These are phyloP conservation scores for Hylodesmum podocarpum DNA, from an alignment of 306 rosid species.

Conservation along the genomic window DNA sequence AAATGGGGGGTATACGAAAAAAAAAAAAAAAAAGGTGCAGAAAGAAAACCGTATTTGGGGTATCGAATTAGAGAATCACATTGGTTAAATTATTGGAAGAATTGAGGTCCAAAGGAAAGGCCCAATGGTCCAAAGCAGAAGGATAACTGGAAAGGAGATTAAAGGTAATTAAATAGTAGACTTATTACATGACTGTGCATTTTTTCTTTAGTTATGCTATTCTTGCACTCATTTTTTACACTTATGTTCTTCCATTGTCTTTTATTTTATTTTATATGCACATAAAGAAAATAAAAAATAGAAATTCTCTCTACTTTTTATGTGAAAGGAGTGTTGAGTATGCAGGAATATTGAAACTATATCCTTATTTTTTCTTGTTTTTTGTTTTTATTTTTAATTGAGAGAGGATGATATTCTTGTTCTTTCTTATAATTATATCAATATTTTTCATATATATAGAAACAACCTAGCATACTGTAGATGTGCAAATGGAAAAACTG, in stretches of 20 bases:
- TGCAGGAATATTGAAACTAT: background rate
- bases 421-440: background rate
- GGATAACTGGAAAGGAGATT: constrained; percentile 63
- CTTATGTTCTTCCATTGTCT: background rate
- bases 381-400: no score
- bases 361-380: no score
- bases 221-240: background rate
- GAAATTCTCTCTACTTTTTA: background rate
- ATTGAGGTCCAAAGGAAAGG: constrained; percentile 84
- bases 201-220: background rate
- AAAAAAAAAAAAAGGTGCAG: no score
- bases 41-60: constrained; percentile 52
- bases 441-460: no score
- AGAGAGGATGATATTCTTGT: background rate
- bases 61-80: constrained; percentile 44
- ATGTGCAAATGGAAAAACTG: background rate
- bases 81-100: constrained; percentile 61
- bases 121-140: constrained; percentile 83
- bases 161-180: constrained; percentile 29
- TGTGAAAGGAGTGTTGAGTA: background rate
- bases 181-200: background rate
- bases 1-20: no score
- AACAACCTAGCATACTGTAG: no score
- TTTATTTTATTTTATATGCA: background rate
- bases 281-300: background rate